Evolutionary conservation across 495 filamentous ascomycete species (phyloP).

Genomic region (Thozetella sp.): DNA sequence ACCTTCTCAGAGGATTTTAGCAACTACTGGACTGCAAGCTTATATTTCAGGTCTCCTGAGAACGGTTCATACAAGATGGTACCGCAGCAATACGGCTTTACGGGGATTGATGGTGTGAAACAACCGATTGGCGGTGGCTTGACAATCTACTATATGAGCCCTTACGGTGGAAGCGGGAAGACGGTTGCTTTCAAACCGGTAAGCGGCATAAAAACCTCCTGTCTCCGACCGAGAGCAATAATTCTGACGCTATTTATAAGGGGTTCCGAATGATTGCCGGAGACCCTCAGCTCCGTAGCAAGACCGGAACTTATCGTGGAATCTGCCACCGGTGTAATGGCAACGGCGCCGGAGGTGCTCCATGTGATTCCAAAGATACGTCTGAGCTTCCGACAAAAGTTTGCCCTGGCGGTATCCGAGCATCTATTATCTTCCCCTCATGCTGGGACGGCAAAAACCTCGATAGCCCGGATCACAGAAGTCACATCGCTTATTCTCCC

Average conservation of each 20-base stretch:
- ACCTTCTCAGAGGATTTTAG: too few species aligned
- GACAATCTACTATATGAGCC: too few species aligned
- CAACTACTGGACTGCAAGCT: too few species aligned
- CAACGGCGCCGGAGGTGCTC: background rate
- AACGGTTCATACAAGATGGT: too few species aligned
- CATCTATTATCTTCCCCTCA: constrained; percentile 52
- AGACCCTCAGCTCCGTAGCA: constrained; percentile 35
- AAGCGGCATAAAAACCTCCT: constrained; percentile 11
- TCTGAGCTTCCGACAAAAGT: constrained; percentile 34
- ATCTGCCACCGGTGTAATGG: constrained; percentile 7
- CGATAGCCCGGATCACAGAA: constrained; percentile 49
- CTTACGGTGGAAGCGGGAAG: constrained; percentile 33
- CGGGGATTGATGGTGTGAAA: too few species aligned
- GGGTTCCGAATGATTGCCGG: constrained; percentile 55
- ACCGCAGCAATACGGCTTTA: too few species aligned
- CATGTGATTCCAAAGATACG: constrained; percentile 33
- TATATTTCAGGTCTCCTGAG: too few species aligned
- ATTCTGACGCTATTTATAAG: constrained; percentile 12
- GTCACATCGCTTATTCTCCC: constrained; percentile 45
- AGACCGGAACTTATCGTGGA: constrained; percentile 12
- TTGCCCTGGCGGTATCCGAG: constrained; percentile 47
- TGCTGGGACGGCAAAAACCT: constrained; percentile 58
- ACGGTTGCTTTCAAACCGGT: constrained; percentile 54
- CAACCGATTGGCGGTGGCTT: too few species aligned
- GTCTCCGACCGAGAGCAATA: background rate